Conservation (phyloP, 140 eudicot species). For the Senecio squalidus region DNA sequence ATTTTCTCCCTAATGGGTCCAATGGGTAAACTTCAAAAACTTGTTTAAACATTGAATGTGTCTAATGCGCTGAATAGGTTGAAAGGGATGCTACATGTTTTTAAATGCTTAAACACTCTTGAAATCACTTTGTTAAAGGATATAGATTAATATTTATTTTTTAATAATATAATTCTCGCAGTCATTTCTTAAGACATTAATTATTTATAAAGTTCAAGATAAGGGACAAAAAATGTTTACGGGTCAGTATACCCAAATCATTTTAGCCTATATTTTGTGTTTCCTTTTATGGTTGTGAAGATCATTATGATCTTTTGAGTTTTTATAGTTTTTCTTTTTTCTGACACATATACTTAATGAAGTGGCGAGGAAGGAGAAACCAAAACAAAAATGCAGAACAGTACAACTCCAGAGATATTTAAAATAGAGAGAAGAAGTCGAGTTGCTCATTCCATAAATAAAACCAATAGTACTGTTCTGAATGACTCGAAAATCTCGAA, state of each 20-base stretch:
- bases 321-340: conserved; percentile 5
- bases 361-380: conserved; percentile 36
- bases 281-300: conserved; percentile 9
- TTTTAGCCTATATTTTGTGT: no score
- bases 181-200: no score
- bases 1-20: neutral
- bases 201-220: no score
- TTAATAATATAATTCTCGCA: no score
- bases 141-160: no score
- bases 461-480: conserved; percentile 20
- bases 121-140: no score
- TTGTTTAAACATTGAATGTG: neutral
- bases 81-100: no score
- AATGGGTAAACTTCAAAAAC: no score
- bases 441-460: conserved; percentile 14
- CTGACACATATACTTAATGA: conserved; percentile 23
- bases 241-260: no score
- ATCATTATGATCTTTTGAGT: neutral
- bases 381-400: conserved; percentile 29
- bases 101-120: no score
- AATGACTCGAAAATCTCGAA: conserved; percentile 11
- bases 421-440: conserved; percentile 40
- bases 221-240: no score
- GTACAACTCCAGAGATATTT: conserved; percentile 33
- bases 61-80: neutral